Base-by-base conservation (phyloP, 139 green algal genomes). In the Tetratostichococcus sp. region DNA sequence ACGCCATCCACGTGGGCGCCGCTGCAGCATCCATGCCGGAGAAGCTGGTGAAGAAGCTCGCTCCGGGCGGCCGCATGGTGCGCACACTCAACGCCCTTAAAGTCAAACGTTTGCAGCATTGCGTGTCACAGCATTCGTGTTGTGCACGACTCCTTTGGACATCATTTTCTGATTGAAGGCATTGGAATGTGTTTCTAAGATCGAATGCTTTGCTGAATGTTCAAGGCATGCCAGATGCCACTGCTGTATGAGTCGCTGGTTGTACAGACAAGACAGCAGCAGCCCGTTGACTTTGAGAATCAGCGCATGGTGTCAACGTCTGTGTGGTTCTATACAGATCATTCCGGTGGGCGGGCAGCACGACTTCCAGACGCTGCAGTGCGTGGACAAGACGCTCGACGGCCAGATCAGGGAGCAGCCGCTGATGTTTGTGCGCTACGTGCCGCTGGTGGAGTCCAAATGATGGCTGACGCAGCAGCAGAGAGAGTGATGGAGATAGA, bases 1-100 rank as follows among this genome's bases (percentile, higher is more conserved):
- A 96, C 67, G 92, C 90, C 74, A 98, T 98, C 65, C 95, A 98
- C 80, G 95, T 97, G 33, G 95, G 95, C 8, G 94, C 95, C 26
- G 94, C 93, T 43, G 92, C 93, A 0, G 82, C 85, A 17, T 71
- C 83, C 30, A 73, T 97, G 39, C 94, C 93, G 1, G 43, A 93
- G 75, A 86, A 78, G 6, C 76, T 91, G 30, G 83, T 95, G 17
- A 74, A 89, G 72, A 91, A 88, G 80, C 75, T 89, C 28, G 82
- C 77, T 42, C 80, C 76, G 6, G 82, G 84, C 23, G 84, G 82
- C 14, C 74, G 84, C 34, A 86, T 89, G 84, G 82, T 86, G 19
- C 71, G 62, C 28, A 2, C 26, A 4, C 3, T 32, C 26, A 17
- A 28, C 25, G 8, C 58, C 4, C 23, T 17, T 26, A 17, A 66